Conservation (phyloP, 1,139 yeast species). For the Sugiyamaella sp. region DNA sequence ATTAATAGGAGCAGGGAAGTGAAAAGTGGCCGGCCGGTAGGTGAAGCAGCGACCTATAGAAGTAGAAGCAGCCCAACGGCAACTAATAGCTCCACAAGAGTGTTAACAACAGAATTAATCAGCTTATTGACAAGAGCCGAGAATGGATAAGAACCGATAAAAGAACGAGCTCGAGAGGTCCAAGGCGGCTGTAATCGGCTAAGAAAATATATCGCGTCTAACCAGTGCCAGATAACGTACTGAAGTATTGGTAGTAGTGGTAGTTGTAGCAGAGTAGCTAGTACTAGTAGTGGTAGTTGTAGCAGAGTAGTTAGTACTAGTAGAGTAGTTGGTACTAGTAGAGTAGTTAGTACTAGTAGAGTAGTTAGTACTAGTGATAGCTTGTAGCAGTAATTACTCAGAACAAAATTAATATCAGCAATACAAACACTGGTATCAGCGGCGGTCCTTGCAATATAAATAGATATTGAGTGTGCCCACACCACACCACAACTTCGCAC, state of each 20-base stretch:
- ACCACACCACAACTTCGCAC: too few species aligned
- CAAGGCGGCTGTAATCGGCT: background rate
- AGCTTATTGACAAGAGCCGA: background rate
- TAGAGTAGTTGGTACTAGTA: background rate
- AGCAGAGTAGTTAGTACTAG: background rate
- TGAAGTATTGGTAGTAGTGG: background rate
- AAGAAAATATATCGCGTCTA: background rate
- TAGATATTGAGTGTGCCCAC: too few species aligned
- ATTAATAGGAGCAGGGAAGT: background rate
- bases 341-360: background rate
- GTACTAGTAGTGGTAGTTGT: background rate
- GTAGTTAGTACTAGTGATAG: too few species aligned
- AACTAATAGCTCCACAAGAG: too few species aligned
- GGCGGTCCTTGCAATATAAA: too few species aligned
- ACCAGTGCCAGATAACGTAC: background rate
- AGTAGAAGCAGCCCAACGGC: too few species aligned
- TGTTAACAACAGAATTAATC: too few species aligned
- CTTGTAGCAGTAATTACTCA: too few species aligned
- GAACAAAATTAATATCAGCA: too few species aligned
- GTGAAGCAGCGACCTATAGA: too few species aligned
- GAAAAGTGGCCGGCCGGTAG: too few species aligned
- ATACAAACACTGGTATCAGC: too few species aligned
- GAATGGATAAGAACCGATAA: background rate
- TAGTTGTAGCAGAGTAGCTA: background rate
- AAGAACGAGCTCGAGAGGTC: background rate